phyloP scores from a whole-genome alignment of 495 filamentous ascomycete species.

The Aspergillus panamensis region DNA sequence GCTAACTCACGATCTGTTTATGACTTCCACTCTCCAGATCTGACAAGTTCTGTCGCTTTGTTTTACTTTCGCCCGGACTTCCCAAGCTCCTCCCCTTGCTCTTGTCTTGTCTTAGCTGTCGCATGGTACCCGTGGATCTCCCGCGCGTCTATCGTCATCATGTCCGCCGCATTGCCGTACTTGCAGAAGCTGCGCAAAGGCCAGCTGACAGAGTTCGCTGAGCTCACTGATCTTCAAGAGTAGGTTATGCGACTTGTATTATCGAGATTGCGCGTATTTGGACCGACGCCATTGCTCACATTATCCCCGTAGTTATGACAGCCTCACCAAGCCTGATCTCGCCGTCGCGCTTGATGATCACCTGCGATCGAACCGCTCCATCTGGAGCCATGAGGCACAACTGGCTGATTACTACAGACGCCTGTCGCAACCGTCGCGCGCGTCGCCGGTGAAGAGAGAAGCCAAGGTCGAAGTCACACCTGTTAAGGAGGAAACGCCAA shows the following conservation, averaged over 20 bases:
- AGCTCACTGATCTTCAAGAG: slow-evolving; percentile 69
- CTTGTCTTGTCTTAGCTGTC: slow-evolving; percentile 35
- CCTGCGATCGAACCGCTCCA: slow-evolving; percentile 60
- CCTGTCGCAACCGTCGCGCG: slow-evolving; percentile 45
- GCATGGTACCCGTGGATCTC: slow-evolving; percentile 45
- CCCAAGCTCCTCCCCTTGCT: slow-evolving; percentile 21
- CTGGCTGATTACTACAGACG: slow-evolving; percentile 77
- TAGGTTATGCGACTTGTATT: slow-evolving; percentile 40
- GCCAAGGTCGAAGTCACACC: slow-evolving; percentile 29
- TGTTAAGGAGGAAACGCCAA: slow-evolving; percentile 30
- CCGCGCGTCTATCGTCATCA: slow-evolving; percentile 31
- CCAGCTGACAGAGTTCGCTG: slow-evolving; percentile 72
- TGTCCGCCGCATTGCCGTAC: slow-evolving; percentile 63
- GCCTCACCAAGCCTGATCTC: slow-evolving; percentile 77
- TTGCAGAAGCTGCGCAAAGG: slow-evolving; percentile 80
- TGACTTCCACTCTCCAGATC: slow-evolving; percentile 1
- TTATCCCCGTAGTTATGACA: slow-evolving; percentile 56
- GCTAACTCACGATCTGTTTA: neutral
- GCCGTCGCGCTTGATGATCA: slow-evolving; percentile 71
- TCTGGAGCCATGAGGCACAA: slow-evolving; percentile 57
- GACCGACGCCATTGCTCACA: neutral
- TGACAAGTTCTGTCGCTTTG: no score
- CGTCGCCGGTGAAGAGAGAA: slow-evolving; percentile 77
- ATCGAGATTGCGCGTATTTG: neutral
- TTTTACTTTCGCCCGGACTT: neutral